Evolutionary conservation across 2,329 filamentous ascomycete species (phyloP).

Genomic region (Pyrenochaeta sp.): DNA sequence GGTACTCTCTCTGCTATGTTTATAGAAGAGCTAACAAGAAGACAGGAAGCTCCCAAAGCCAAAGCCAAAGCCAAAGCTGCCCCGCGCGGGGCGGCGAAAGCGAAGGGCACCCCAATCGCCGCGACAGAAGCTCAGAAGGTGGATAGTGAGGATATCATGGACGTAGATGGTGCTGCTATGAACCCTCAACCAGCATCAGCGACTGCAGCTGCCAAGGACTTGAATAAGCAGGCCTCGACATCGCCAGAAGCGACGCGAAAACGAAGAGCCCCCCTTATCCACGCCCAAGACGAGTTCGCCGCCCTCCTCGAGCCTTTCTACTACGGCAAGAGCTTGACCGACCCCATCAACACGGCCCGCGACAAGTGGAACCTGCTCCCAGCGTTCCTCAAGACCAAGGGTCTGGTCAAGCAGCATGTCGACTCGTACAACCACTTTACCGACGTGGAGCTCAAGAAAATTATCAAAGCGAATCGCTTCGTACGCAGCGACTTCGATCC

Average conservation of each 20-base stretch:
- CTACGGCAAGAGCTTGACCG: conserved; percentile 71
- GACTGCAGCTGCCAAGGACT: conserved; percentile 19
- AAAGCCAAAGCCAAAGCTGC: conserved; percentile 39
- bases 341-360: conserved; percentile 73
- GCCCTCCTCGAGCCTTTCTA: conserved; percentile 75
- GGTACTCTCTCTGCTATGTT: not conserved
- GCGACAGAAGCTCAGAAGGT: conserved; percentile 18
- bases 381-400: conserved; percentile 98
- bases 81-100: conserved; percentile 42
- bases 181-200: conserved; percentile 8
- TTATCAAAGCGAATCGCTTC: conserved; percentile 87
- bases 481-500: conserved; percentile 93
- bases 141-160: conserved; percentile 17
- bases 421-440: conserved; percentile 99
- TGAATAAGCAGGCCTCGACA: conserved; percentile 28
- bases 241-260: conserved; percentile 37
- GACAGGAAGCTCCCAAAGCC: conserved; percentile 36
- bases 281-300: conserved; percentile 63
- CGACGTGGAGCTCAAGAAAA: conserved; percentile 95
- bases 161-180: conserved; percentile 14
- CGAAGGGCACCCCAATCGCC: conserved; percentile 26
- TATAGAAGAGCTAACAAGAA: conserved; percentile 13
- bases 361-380: conserved; percentile 98
- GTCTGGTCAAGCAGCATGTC: conserved; percentile 95
- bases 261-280: conserved; percentile 37